These are phyloP conservation scores for Chalciporus chontae DNA, from an alignment of 768 basidiomycete species.

Conservation along the genomic window DNA sequence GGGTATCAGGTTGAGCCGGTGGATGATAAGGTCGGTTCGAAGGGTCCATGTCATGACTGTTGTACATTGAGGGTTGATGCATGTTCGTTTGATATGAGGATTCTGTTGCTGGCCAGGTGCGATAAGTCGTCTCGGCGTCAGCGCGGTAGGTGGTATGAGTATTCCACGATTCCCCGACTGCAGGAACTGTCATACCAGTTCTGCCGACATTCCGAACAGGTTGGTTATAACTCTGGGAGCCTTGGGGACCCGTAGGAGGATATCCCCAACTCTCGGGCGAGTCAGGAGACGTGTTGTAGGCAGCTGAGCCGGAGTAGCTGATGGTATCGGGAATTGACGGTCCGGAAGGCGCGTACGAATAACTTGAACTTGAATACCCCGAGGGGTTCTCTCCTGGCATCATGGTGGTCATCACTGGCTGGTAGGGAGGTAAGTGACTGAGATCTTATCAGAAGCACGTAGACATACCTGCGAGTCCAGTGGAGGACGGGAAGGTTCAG, in stretches of 20 bases:
- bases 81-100: constrained; percentile 34
- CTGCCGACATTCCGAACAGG: constrained; percentile 40
- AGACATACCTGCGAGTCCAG: constrained; percentile 43
- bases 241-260: constrained; percentile 28
- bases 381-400: constrained; percentile 36
- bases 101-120: constrained; percentile 46
- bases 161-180: constrained; percentile 23
- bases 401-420: constrained; percentile 36
- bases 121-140: constrained; percentile 38
- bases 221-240: constrained; percentile 45
- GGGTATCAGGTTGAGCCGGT: constrained; percentile 35
- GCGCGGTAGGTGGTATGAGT: constrained; percentile 24
- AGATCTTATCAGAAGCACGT: background rate
- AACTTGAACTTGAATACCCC: constrained; percentile 40
- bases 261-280: constrained; percentile 58
- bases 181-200: constrained; percentile 15
- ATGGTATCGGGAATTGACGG: constrained; percentile 39
- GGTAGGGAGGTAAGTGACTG: constrained; percentile 1
- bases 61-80: constrained; percentile 25
- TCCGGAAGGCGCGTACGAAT: constrained; percentile 41
- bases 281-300: constrained; percentile 42
- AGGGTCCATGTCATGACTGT: constrained; percentile 37
- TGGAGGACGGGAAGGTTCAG: constrained; percentile 32
- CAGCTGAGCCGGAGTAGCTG: constrained; percentile 39
- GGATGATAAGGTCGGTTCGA: constrained; percentile 34